These are phyloP conservation scores for Tylopilus sp. DNA, from an alignment of 768 basidiomycete species.

Conservation along the genomic window DNA sequence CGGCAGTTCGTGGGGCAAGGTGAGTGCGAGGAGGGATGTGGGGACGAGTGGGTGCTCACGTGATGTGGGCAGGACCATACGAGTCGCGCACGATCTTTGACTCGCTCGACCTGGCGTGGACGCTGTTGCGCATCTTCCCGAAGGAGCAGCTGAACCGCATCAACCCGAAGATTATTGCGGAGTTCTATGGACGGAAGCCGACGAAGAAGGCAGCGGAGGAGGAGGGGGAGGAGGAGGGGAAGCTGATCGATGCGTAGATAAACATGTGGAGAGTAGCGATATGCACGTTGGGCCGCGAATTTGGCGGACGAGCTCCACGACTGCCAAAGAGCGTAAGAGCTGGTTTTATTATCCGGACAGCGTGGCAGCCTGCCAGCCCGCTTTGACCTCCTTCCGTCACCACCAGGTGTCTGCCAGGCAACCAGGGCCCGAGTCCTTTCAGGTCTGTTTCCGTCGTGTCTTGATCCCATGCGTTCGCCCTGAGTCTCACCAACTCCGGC, in stretches of 20 bases:
- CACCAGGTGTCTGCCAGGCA: constrained; percentile 27
- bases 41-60: constrained; percentile 2
- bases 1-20: constrained; percentile 97
- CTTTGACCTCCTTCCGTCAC: constrained; percentile 20
- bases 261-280: constrained; percentile 2
- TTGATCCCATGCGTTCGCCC: constrained; percentile 31
- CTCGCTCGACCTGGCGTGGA: constrained; percentile 96
- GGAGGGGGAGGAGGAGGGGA: constrained; percentile 35
- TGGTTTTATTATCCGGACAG: constrained; percentile 25
- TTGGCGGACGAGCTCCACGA: constrained; percentile 9
- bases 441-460: constrained; percentile 27
- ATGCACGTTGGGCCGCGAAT: constrained; percentile 18
- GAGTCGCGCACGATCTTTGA: constrained; percentile 97
- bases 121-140: constrained; percentile 94
- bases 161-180: constrained; percentile 92
- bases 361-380: constrained; percentile 33
- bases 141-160: constrained; percentile 98
- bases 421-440: constrained; percentile 19
- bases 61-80: constrained; percentile 65
- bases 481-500: constrained; percentile 31
- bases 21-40: constrained; percentile 25
- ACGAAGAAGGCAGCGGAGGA: constrained; percentile 56
- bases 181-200: constrained; percentile 87
- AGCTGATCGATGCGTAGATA: constrained; percentile 62
- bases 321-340: constrained; percentile 26